Conservation (phyloP, 139 green algal genomes). For the Micractinium conductrix region DNA sequence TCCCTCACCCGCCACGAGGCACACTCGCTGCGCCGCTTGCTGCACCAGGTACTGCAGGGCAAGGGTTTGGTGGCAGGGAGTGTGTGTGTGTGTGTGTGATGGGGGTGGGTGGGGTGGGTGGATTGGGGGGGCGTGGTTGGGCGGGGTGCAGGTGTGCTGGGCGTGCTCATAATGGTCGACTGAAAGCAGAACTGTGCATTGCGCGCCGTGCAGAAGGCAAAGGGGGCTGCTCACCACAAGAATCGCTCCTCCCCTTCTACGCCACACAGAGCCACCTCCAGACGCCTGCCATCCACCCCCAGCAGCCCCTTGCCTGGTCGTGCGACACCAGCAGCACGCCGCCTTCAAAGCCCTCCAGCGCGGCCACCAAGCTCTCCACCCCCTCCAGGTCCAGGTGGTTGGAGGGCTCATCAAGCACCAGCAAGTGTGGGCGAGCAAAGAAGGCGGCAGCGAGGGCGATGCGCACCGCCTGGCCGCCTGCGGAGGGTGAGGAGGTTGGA, state of each 20-base stretch:
- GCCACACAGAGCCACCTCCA: background rate
- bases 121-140: background rate
- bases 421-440: constrained; percentile 83
- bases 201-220: too few relatives aligned
- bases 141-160: background rate
- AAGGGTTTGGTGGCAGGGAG: too few relatives aligned
- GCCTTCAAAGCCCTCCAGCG: constrained; percentile 74
- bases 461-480: constrained; percentile 86
- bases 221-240: too few relatives aligned
- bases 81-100: too few relatives aligned
- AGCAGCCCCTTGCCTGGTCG: constrained; percentile 59
- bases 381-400: constrained; percentile 95
- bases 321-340: constrained; percentile 86
- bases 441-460: constrained; percentile 67
- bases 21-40: constrained; percentile 25
- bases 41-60: constrained; percentile 36
- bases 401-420: constrained; percentile 87
- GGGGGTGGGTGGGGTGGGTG: too few relatives aligned
- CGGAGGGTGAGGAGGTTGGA: background rate
- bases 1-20: constrained; percentile 21
- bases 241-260: background rate
- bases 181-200: too few relatives aligned
- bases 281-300: background rate
- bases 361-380: constrained; percentile 74
- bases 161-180: background rate